A percentile compares a stretch with the other conserved stretches of the same genome.
Evolutionary conservation across 805 yeast species (phyloP).

Genomic region (Sungouiella blattae): DNA sequence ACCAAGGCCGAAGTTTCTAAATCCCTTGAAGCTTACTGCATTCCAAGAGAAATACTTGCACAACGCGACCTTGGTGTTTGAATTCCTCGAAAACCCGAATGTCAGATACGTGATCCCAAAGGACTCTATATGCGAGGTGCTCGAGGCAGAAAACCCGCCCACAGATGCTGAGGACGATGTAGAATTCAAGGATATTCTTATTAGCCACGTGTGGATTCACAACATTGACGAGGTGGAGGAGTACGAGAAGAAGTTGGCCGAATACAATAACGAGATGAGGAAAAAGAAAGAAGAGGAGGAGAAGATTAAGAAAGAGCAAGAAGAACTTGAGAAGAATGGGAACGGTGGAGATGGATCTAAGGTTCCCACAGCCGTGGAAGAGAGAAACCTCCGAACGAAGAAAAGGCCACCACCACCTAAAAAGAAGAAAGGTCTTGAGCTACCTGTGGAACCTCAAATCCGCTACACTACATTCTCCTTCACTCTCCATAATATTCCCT

Average conservation of each 20-base stretch:
- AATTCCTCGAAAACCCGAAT: constrained; percentile 75
- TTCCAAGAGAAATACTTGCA: constrained; percentile 69
- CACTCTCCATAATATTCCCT: constrained; percentile 61
- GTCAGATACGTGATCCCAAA: constrained; percentile 75
- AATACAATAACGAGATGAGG: constrained; percentile 24
- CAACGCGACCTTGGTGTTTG: constrained; percentile 77
- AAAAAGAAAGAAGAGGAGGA: constrained; percentile 26
- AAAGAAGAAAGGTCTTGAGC: constrained; percentile 18
- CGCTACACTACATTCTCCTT: constrained; percentile 63
- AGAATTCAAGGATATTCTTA: constrained; percentile 33
- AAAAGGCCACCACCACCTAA: constrained; percentile 9
- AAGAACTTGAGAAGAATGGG: constrained; percentile 13
- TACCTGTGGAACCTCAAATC: constrained; percentile 43
- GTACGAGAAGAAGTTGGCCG: constrained; percentile 36
- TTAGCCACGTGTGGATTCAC: constrained; percentile 50
- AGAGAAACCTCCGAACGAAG: constrained; percentile 11
- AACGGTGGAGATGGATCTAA: constrained; percentile 8
- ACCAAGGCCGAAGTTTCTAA: constrained; percentile 14
- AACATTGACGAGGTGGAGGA: constrained; percentile 46
- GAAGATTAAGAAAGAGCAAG: constrained; percentile 19
- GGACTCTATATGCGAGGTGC: constrained; percentile 66
- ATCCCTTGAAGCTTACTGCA: constrained; percentile 64
- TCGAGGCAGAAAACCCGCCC: constrained; percentile 20
- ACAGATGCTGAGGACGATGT: constrained; percentile 21
- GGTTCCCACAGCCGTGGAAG: constrained; percentile 6